A percentile compares a stretch with the other conserved stretches of the same genome.
Evolutionary conservation across 1,284 basidiomycete genomes (phyloP).

Genomic region (Phellopilus nigrolimitatus): DNA sequence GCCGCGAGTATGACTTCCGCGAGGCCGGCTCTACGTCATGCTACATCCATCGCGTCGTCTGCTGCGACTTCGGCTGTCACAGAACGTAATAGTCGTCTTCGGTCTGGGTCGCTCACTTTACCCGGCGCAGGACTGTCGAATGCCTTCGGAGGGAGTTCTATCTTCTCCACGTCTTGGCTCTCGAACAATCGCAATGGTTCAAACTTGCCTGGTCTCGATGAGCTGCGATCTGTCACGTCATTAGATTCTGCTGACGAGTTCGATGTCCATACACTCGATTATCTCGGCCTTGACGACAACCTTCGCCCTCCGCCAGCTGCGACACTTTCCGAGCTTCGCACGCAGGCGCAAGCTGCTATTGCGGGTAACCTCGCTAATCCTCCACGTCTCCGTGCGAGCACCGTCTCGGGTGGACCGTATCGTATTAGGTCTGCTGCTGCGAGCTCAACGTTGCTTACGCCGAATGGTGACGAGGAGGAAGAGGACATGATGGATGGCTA

Average conservation of each 20-base stretch:
- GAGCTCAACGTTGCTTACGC: conserved; percentile 49
- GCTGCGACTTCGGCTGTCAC: conserved; percentile 53
- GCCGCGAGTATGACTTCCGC: conserved; percentile 39
- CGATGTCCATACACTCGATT: conserved; percentile 90
- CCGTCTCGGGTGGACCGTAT: conserved; percentile 79
- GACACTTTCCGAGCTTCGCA: conserved; percentile 79
- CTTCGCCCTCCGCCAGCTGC: conserved; percentile 63
- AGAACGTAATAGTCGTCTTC: conserved; percentile 73
- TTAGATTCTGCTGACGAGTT: conserved; percentile 83
- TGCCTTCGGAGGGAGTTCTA: conserved; percentile 74
- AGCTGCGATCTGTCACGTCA: conserved; percentile 73
- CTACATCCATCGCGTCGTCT: conserved; percentile 60
- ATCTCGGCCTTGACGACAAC: conserved; percentile 85
- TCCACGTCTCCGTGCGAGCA: conserved; percentile 80
- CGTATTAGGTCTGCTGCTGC: conserved; percentile 54
- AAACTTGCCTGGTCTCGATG: conserved; percentile 65
- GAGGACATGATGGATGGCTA: conserved; percentile 66
- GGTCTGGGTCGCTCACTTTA: conserved; percentile 85
- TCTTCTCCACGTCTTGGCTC: conserved; percentile 87
- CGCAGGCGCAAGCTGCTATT: conserved; percentile 84
- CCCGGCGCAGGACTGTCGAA: conserved; percentile 73
- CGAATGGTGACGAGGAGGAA: conserved; percentile 60
- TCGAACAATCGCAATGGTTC: conserved; percentile 52
- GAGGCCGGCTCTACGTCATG: conserved; percentile 75
- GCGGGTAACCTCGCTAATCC: conserved; percentile 76